Base-by-base conservation (phyloP, 2,329 filamentous ascomycete genomes). In the Diaporthe citri region DNA sequence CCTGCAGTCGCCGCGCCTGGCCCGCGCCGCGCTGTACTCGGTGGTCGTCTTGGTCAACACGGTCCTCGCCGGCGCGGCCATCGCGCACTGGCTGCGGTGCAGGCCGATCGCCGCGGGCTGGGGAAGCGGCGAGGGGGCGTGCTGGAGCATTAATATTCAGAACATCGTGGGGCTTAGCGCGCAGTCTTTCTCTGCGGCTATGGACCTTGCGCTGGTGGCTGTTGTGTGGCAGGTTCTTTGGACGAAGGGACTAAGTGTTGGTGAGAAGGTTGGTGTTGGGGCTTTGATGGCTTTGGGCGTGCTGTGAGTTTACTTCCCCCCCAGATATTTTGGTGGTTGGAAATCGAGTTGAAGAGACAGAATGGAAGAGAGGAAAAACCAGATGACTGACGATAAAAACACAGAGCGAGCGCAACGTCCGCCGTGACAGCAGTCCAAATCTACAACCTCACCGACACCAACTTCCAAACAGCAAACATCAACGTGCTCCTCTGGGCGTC, bases 61-160 rank as follows among this genome's bases (percentile, higher is more conserved):
- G 28, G 69, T 66, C 48, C 41, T 71, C n/a, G 51, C 71, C 0
- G 73, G 73, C 13, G 67, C 67, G 3, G 48, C 52, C 41, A 56
- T 75, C 46, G 34, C 73, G 12, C 67, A 75, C 57, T 75, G 73
- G 73, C 51, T 75, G 57, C 57, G 69, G 59, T 75, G 73, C 51
- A 56, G n/a, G 31, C 73, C 73, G 39, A 48, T 72, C 31, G 39
- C 34, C 7, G 46, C 28, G 4, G 73, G 57, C 3, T 75, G 73
- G 73, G 39, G 46, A 2, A 8, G 10, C 10, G 31, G 31, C 22
- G 57, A 59, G 2, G 73, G 73, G 1, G 43, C 31, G 3, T 75
- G 73, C 25, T 75, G 69, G 59, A 43, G 39, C 9, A 28, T 36
- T 28, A 22, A 20, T 10, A 36, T 72, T 13, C 31, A 55, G 28